phyloP scores from a whole-genome alignment of 2,329 filamentous ascomycete genomes.

The Fusarium oxysporum region DNA sequence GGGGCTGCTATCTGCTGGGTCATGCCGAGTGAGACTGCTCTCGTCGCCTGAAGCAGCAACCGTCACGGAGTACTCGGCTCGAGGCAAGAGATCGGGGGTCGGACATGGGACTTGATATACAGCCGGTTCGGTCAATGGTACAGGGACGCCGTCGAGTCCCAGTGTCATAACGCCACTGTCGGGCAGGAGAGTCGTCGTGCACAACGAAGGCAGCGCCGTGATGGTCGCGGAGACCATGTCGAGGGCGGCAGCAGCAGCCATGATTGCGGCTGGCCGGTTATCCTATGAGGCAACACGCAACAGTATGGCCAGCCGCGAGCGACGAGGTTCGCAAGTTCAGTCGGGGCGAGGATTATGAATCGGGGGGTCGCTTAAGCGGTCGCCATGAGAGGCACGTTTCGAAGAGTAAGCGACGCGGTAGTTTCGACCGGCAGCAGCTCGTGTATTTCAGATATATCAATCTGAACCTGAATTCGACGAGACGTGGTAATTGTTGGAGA shows the following conservation, averaged over 20 bases:
- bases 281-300: conserved; percentile 33
- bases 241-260: conserved; percentile 38
- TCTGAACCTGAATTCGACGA: conserved; percentile 2
- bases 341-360: not conserved
- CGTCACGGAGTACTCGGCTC: conserved; percentile 48
- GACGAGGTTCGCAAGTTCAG: conserved; percentile 38
- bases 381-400: conserved; percentile 36
- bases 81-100: conserved; percentile 37
- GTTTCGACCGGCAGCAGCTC: conserved; percentile 3
- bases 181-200: conserved; percentile 58
- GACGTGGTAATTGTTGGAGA: not conserved
- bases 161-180: conserved; percentile 62
- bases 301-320: conserved; percentile 45
- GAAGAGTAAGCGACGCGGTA: not conserved
- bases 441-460: not conserved
- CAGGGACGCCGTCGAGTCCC: conserved; percentile 60
- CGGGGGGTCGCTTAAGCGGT: conserved; percentile 27
- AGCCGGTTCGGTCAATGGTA: conserved; percentile 69
- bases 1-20: conserved; percentile 48
- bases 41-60: conserved; percentile 54
- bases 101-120: conserved; percentile 60
- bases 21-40: conserved; percentile 48
- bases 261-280: conserved; percentile 43
- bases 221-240: conserved; percentile 42
- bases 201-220: conserved; percentile 50